phyloP scores from a whole-genome alignment of 176 grass and related monocot genomes.

The Avena insularis region DNA sequence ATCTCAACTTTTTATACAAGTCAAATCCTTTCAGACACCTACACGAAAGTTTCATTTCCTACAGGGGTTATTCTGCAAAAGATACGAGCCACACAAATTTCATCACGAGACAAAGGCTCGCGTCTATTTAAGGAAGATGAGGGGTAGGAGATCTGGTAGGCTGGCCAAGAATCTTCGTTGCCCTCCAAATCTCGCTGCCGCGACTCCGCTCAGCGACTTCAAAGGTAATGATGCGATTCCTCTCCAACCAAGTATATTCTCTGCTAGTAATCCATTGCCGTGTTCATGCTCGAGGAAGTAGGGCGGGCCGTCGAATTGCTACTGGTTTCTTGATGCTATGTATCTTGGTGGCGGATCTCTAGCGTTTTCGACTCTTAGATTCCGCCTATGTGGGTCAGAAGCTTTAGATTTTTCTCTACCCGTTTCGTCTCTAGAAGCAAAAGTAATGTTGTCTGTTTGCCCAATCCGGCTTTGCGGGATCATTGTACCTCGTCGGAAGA shows the following conservation, averaged over 20 bases:
- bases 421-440: neutral
- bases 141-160: constrained; percentile 10
- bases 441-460: neutral
- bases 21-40: neutral
- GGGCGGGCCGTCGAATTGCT: neutral
- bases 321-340: neutral
- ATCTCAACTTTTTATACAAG: neutral
- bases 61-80: neutral
- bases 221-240: constrained; percentile 11
- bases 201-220: neutral
- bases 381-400: neutral
- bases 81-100: constrained; percentile 4
- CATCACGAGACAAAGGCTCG: neutral
- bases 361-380: neutral
- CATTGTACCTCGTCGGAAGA: neutral
- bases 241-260: neutral
- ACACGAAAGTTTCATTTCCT: neutral
- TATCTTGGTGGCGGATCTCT: neutral
- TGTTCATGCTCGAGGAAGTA: neutral
- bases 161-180: neutral
- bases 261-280: constrained; percentile 6
- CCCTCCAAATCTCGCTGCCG: constrained; percentile 5
- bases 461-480: neutral
- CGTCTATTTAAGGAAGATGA: neutral
- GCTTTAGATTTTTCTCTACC: neutral